Percentiles rank a stretch among this genome's conserved stretches.
phyloP scores from a whole-genome alignment of 495 filamentous ascomycete species.

The Immersiella caudata region DNA sequence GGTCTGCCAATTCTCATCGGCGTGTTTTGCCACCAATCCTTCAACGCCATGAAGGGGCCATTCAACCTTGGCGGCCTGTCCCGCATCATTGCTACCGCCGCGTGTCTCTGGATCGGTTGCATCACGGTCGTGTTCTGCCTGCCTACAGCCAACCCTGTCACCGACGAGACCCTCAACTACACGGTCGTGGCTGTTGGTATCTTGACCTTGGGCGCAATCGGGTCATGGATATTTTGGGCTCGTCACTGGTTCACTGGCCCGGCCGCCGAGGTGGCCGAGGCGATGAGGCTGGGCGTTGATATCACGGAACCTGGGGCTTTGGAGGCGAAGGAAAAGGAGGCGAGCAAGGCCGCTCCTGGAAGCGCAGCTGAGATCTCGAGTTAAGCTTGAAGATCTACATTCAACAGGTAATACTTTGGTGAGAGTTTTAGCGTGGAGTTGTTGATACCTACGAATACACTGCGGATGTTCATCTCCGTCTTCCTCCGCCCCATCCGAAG shows the following conservation, averaged over 20 bases:
- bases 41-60: slow-evolving; percentile 55
- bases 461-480: background rate
- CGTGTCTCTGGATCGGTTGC: slow-evolving; percentile 58
- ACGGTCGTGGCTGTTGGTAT: slow-evolving; percentile 66
- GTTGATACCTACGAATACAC: slow-evolving; percentile 1
- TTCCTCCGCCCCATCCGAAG: background rate
- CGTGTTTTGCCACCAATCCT: slow-evolving; percentile 46
- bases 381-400: background rate
- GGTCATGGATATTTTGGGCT: slow-evolving; percentile 48
- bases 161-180: slow-evolving; percentile 62
- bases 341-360: background rate
- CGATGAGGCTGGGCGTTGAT: slow-evolving; percentile 51
- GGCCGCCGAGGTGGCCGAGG: slow-evolving; percentile 54
- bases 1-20: slow-evolving; percentile 65
- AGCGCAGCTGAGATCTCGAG: background rate
- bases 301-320: slow-evolving; percentile 50
- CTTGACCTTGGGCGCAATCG: slow-evolving; percentile 39
- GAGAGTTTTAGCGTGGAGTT: background rate
- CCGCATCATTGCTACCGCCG: slow-evolving; percentile 54
- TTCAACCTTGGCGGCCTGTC: slow-evolving; percentile 60
- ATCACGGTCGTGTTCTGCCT: slow-evolving; percentile 67
- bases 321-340: slow-evolving; percentile 45
- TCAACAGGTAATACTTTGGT: background rate
- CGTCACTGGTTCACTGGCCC: slow-evolving; percentile 62
- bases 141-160: slow-evolving; percentile 61